A percentile compares a stretch with the other conserved stretches of the same genome.
These are phyloP conservation scores for Mortierella sp. DNA, from an alignment of 371 early-diverging fungal genomes.

Conservation along the genomic window DNA sequence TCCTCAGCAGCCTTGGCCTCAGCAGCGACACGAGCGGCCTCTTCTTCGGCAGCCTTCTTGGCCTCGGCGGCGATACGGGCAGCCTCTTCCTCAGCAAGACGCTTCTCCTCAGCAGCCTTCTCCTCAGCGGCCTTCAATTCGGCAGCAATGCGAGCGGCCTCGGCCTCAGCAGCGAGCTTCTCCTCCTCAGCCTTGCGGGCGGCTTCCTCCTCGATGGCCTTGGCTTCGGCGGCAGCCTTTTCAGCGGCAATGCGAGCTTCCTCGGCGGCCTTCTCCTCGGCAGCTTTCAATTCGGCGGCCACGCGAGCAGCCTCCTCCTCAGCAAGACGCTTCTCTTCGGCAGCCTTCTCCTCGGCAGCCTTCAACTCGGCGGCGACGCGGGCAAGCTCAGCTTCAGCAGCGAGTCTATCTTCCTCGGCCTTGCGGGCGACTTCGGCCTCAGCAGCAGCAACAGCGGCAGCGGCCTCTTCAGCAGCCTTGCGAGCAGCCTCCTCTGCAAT, in stretches of 20 bases:
- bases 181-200: constrained; percentile 20
- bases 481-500: constrained; percentile 33
- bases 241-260: constrained; percentile 15
- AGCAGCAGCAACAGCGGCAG: constrained; percentile 4
- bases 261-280: constrained; percentile 3
- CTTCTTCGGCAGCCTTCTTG: constrained; percentile 26
- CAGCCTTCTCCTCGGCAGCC: constrained; percentile 25
- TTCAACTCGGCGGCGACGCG: constrained; percentile 30
- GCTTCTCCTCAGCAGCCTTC: constrained; percentile 12
- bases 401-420: constrained; percentile 22
- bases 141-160: constrained; percentile 33
- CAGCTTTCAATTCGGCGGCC: constrained; percentile 25
- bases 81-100: constrained; percentile 3
- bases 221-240: constrained; percentile 20
- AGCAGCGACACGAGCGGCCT: constrained; percentile 27
- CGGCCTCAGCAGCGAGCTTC: constrained; percentile 24
- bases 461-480: constrained; percentile 16
- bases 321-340: constrained; percentile 18
- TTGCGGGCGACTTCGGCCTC: constrained; percentile 22
- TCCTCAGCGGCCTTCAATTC: constrained; percentile 33
- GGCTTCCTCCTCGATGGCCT: constrained; percentile 33
- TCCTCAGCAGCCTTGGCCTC: constrained; percentile 25
- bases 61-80: constrained; percentile 26
- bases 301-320: constrained; percentile 31
- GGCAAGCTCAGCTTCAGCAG: constrained; percentile 32